Percentiles rank a stretch among this genome's conserved stretches.
phyloP scores from a whole-genome alignment of 208 protist genomes.

The Porcisia hertigi region DNA sequence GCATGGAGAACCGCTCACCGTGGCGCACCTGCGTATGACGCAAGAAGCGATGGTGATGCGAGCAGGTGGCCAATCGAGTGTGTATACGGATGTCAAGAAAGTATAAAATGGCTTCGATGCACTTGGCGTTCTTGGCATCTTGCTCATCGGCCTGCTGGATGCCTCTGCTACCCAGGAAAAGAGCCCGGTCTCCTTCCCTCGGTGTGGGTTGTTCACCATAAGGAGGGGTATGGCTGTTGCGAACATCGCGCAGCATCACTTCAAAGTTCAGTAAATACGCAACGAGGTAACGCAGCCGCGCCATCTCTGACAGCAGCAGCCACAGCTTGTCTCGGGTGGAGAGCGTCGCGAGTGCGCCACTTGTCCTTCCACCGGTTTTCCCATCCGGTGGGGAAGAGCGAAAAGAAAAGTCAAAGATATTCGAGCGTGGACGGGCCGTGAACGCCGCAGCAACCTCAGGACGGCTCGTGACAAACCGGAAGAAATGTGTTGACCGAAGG shows the following conservation, averaged over 20 bases:
- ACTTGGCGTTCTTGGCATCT: background rate
- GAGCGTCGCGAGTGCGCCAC: background rate
- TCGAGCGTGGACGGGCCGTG: background rate
- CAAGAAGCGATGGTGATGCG: constrained; percentile 13
- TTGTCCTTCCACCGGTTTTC: background rate
- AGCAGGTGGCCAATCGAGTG: background rate
- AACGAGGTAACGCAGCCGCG: constrained; percentile 27
- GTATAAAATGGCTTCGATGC: constrained; percentile 5
- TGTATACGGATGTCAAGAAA: constrained; percentile 8
- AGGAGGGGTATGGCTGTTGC: background rate
- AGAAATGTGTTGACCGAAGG: constrained; percentile 6
- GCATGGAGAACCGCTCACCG: background rate
- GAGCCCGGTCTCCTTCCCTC: background rate
- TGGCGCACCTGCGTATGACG: constrained; percentile 2
- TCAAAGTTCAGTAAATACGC: constrained; percentile 34
- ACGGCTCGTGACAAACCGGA: background rate
- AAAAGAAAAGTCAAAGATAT: background rate
- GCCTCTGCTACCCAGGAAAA: background rate
- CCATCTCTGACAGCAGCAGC: constrained; percentile 31
- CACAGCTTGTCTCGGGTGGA: constrained; percentile 25
- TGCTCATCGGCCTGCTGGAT: background rate
- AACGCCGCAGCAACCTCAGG: constrained; percentile 1
- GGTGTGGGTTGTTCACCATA: background rate
- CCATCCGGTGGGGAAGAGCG: background rate
- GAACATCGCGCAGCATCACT: constrained; percentile 12